phyloP scores from a whole-genome alignment of 306 rosid genomes.

The Carpinus viminea region DNA sequence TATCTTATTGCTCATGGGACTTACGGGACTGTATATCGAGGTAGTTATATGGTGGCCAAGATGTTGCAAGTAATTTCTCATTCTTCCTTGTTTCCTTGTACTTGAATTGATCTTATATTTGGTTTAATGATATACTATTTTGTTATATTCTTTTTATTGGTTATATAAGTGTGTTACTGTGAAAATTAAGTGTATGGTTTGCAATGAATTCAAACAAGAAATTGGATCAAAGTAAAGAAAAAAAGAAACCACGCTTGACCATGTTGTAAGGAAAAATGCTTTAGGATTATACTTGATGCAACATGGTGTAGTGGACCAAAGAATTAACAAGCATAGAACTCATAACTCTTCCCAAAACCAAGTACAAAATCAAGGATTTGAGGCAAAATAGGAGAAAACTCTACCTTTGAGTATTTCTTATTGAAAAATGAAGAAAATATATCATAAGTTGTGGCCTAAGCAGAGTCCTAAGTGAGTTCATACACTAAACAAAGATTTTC shows the following conservation, averaged over 20 bases:
- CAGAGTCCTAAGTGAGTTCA: too few relatives aligned
- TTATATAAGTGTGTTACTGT: background rate
- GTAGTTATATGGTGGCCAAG: slow-evolving; percentile 54
- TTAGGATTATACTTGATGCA: background rate
- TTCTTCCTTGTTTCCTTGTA: background rate
- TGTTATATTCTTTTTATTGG: background rate
- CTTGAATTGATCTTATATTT: slow-evolving; percentile 3
- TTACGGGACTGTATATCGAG: slow-evolving; percentile 55
- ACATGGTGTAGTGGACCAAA: background rate
- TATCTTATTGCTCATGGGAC: slow-evolving; percentile 53
- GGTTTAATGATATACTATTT: background rate
- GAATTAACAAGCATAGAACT: too few relatives aligned
- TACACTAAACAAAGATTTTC: too few relatives aligned
- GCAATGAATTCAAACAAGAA: background rate
- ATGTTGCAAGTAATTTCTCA: slow-evolving; percentile 51
- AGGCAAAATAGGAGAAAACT: too few relatives aligned
- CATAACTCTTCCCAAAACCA: too few relatives aligned
- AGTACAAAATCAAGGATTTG: too few relatives aligned
- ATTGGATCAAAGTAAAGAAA: background rate
- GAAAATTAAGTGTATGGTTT: background rate
- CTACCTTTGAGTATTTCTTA: too few relatives aligned
- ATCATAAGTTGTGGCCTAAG: too few relatives aligned
- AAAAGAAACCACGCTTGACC: background rate
- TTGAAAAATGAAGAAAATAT: too few relatives aligned
- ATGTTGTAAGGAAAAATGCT: background rate